These are phyloP conservation scores for Ogataea populi-albae DNA, from an alignment of 805 yeast species.

Conservation along the genomic window DNA sequence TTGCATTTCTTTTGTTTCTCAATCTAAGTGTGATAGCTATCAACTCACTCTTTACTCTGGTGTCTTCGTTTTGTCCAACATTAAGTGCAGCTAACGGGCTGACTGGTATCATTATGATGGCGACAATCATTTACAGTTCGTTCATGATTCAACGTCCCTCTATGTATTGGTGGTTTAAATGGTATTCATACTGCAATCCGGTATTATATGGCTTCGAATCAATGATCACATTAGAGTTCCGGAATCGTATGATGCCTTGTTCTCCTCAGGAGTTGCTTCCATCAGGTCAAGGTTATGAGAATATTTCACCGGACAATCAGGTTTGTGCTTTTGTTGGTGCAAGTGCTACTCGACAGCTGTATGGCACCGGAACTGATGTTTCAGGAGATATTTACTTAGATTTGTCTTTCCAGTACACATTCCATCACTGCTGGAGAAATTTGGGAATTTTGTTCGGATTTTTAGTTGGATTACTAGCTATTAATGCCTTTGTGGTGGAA, in stretches of 20 bases:
- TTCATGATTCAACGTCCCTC: constrained; percentile 56
- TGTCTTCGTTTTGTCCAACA: constrained; percentile 49
- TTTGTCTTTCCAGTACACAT: constrained; percentile 47
- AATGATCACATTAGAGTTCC: constrained; percentile 56
- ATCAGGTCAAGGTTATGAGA: constrained; percentile 51
- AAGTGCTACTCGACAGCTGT: constrained; percentile 20
- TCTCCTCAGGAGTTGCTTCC: constrained; percentile 44
- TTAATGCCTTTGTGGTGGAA: constrained; percentile 32
- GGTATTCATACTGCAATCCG: constrained; percentile 52
- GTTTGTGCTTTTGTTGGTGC: constrained; percentile 57
- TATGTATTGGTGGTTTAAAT: constrained; percentile 63
- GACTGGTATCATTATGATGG: constrained; percentile 53
- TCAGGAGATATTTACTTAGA: constrained; percentile 49
- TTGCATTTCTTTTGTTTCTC: constrained; percentile 45
- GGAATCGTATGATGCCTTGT: constrained; percentile 52
- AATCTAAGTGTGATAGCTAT: constrained; percentile 40
- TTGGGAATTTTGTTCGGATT: constrained; percentile 52
- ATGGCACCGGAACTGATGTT: constrained; percentile 36
- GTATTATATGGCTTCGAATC: constrained; percentile 49
- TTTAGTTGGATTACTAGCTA: constrained; percentile 37
- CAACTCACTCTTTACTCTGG: constrained; percentile 49
- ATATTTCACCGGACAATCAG: constrained; percentile 36
- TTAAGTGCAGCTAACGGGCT: constrained; percentile 58
- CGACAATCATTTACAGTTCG: constrained; percentile 59
- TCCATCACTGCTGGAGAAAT: constrained; percentile 75